Percentiles rank a stretch among this genome's conserved stretches.
Conservation (phyloP, 345 rosid species). For the Acer campestre region DNA sequence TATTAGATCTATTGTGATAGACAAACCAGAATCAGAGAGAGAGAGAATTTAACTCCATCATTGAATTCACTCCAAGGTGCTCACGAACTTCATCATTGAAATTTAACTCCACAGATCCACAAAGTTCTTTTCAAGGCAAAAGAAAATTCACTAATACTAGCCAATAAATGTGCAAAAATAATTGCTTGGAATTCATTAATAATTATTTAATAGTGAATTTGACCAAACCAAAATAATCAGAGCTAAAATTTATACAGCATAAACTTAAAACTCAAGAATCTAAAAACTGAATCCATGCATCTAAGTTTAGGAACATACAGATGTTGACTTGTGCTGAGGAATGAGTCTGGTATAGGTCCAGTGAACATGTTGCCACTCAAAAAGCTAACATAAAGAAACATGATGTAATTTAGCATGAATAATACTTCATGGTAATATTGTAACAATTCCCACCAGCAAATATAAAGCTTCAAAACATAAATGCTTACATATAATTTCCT, state of each 20-base stretch:
- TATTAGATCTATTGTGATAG: background rate
- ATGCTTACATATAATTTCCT: background rate
- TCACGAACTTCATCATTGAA: background rate
- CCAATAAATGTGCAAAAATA: background rate
- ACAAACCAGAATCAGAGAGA: too few species aligned
- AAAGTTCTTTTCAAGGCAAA: too few species aligned
- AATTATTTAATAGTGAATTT: background rate
- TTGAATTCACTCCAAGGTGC: too few species aligned
- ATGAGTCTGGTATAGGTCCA: constrained; percentile 21
- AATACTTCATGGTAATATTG: too few species aligned
- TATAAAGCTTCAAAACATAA: too few species aligned
- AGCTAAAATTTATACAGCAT: background rate
- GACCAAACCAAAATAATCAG: background rate
- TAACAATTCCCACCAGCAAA: too few species aligned
- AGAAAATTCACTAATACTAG: background rate
- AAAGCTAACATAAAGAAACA: too few species aligned
- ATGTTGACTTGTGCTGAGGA: background rate
- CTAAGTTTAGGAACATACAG: constrained; percentile 24
- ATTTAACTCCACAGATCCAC: background rate
- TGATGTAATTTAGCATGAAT: too few species aligned
- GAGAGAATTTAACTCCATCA: too few species aligned
- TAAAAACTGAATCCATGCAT: constrained; percentile 13
- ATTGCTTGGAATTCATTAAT: background rate
- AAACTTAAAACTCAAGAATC: background rate
- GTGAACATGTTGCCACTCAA: too few species aligned